These are phyloP conservation scores for Cystobasidium pallidum DNA, from an alignment of 1,284 basidiomycete species.

Conservation along the genomic window DNA sequence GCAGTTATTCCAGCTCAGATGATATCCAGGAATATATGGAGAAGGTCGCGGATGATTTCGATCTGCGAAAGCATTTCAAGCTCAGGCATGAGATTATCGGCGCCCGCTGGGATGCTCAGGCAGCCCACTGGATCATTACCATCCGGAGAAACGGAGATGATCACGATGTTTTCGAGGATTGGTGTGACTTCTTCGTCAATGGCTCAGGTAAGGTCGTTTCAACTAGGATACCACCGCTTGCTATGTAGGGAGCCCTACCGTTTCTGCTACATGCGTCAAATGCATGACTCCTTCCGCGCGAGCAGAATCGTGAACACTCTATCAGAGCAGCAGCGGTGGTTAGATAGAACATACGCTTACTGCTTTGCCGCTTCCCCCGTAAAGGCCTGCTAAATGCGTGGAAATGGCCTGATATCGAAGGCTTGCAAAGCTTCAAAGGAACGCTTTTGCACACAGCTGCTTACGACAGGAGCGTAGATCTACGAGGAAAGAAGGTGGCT, in stretches of 20 bases:
- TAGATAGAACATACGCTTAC: not conserved
- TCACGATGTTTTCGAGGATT: constrained; percentile 47
- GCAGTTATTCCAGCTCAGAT: constrained; percentile 49
- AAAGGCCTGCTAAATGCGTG: constrained; percentile 51
- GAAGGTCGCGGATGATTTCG: constrained; percentile 48
- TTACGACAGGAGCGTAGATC: constrained; percentile 64
- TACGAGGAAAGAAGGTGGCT: constrained; percentile 64
- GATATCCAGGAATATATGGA: constrained; percentile 52
- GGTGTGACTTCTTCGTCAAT: constrained; percentile 53
- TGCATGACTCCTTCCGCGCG: too few species aligned
- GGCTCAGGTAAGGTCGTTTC: constrained; percentile 46
- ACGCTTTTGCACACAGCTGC: constrained; percentile 63
- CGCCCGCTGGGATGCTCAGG: constrained; percentile 48
- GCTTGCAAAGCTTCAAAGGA: constrained; percentile 62
- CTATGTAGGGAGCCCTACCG: too few species aligned
- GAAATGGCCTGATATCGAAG: constrained; percentile 58
- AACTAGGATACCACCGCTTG: too few species aligned
- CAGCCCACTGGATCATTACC: constrained; percentile 50
- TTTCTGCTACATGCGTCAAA: too few species aligned
- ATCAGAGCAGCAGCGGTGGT: too few species aligned
- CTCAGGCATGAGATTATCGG: constrained; percentile 49
- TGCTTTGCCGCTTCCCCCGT: not conserved
- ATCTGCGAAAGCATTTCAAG: constrained; percentile 50
- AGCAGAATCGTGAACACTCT: too few species aligned
- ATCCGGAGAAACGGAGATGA: constrained; percentile 42